Evolutionary conservation across 1,284 basidiomycete species (phyloP).

Genomic region (Cryptococcus sp.): DNA sequence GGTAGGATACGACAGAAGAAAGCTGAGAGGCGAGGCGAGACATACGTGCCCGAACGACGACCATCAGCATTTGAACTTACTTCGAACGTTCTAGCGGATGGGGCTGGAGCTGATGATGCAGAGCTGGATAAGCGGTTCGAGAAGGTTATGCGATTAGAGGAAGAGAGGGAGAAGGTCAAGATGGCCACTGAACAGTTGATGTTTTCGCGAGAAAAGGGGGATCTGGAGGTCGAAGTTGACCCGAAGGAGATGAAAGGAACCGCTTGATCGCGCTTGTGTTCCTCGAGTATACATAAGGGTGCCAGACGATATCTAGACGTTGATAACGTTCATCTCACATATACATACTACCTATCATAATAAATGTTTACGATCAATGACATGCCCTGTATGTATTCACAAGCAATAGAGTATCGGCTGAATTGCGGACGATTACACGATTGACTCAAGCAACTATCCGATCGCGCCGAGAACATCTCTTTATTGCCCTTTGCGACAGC

Average conservation of each 20-base stretch:
- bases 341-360: too few relatives aligned
- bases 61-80: conserved; percentile 1
- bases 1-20: conserved; percentile 35
- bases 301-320: too few relatives aligned
- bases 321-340: too few relatives aligned
- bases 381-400: too few relatives aligned
- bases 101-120: conserved; percentile 7
- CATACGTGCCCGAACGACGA: conserved; percentile 16
- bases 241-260: conserved; percentile 3
- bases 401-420: too few relatives aligned
- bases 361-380: too few relatives aligned
- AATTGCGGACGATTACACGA: too few relatives aligned
- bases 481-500: too few relatives aligned
- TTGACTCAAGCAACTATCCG: too few relatives aligned
- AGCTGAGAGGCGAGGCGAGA: conserved; percentile 30
- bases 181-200: conserved; percentile 14
- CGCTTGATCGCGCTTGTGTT: background rate
- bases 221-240: conserved; percentile 10
- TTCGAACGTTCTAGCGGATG: conserved; percentile 10
- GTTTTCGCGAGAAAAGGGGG: conserved; percentile 10
- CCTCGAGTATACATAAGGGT: too few relatives aligned
- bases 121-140: conserved; percentile 20
- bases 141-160: conserved; percentile 10
- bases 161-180: conserved; percentile 8
- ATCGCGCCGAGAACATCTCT: too few relatives aligned